A percentile compares a stretch with the other conserved stretches of the same genome.
These are phyloP conservation scores for Calonectria multiphialidica DNA, from an alignment of 2,329 filamentous ascomycete species.

Conservation along the genomic window DNA sequence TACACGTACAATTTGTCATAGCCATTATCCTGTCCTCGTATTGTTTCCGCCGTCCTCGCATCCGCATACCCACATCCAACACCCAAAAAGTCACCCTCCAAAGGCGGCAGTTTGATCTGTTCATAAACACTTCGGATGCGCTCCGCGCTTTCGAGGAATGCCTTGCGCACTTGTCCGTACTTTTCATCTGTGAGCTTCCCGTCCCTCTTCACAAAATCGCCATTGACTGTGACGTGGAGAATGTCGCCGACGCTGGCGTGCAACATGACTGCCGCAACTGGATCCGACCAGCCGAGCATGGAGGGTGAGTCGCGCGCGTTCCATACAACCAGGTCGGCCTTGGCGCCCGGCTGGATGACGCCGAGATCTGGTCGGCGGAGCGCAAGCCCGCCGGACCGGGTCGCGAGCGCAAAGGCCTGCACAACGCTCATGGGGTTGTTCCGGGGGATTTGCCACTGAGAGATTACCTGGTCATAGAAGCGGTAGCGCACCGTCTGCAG, in stretches of 20 bases:
- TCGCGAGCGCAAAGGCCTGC: slow-evolving; percentile 68
- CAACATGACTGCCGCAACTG: slow-evolving; percentile 67
- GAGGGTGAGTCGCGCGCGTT: slow-evolving; percentile 59
- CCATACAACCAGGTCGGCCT: slow-evolving; percentile 67
- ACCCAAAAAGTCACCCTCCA: slow-evolving; percentile 1
- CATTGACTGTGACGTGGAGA: slow-evolving; percentile 62
- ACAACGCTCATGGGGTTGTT: slow-evolving; percentile 64
- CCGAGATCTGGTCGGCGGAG: slow-evolving; percentile 65
- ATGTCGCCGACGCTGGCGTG: slow-evolving; percentile 67
- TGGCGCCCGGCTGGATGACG: slow-evolving; percentile 60
- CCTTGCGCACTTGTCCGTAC: slow-evolving; percentile 45
- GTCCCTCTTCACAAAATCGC: slow-evolving; percentile 60
- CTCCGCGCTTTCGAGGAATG: slow-evolving; percentile 50
- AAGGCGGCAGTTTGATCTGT: slow-evolving; percentile 17
- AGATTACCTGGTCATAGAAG: slow-evolving; percentile 53
- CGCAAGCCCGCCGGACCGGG: slow-evolving; percentile 63
- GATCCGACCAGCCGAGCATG: slow-evolving; percentile 67
- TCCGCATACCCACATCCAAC: neutral
- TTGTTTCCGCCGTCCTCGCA: neutral
- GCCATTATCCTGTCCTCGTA: neutral
- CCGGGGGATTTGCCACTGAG: slow-evolving; percentile 53
- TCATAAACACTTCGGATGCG: slow-evolving; percentile 45
- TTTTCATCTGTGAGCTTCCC: slow-evolving; percentile 48
- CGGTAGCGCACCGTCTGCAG: slow-evolving; percentile 58
- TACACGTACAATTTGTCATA: slow-evolving; percentile 1